Conservation (phyloP, 164 flowering plant genomes). For the Amborella trichopoda region DNA sequence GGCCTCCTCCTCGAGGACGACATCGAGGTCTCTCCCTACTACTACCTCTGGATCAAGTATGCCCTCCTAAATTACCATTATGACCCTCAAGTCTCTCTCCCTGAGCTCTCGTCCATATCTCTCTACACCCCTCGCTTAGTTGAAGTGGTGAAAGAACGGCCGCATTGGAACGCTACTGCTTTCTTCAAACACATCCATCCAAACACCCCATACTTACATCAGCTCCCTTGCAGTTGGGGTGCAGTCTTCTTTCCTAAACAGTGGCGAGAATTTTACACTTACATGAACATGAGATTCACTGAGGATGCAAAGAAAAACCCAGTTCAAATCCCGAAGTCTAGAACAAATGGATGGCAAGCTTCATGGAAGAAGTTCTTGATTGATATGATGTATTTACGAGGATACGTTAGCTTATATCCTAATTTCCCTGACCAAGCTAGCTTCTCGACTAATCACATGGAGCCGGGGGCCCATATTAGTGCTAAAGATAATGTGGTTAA, state of each 20-base stretch:
- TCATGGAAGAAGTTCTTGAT: conserved; percentile 98
- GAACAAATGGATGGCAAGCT: conserved; percentile 97
- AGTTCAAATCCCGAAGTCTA: conserved; percentile 88
- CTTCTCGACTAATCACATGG: conserved; percentile 98
- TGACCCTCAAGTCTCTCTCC: conserved; percentile 80
- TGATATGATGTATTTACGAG: conserved; percentile 96
- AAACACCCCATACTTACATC: conserved; percentile 95
- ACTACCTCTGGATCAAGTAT: conserved; percentile 90
- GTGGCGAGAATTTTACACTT: conserved; percentile 92
- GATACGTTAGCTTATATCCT: conserved; percentile 84
- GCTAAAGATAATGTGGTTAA: conserved; percentile 72
- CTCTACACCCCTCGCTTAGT: conserved; percentile 83
- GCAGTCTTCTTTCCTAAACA: conserved; percentile 99
- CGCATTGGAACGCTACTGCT: conserved; percentile 82
- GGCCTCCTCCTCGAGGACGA: conserved; percentile 95
- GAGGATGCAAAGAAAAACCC: conserved; percentile 83
- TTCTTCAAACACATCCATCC: conserved; percentile 78
- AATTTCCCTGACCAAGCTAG: conserved; percentile 88
- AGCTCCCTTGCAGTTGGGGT: conserved; percentile 96
- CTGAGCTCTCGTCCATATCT: conserved; percentile 84
- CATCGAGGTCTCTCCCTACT: conserved; percentile 94
- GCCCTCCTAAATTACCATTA: conserved; percentile 76
- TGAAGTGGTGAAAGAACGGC: conserved; percentile 91
- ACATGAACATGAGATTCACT: conserved; percentile 96
- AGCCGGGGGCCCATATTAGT: conserved; percentile 89